Evolutionary conservation across 352 stramenopile genomes (phyloP), one percentile per base, ranked within the genome.

Genomic region (Globisporangium sylvaticum): DNA sequence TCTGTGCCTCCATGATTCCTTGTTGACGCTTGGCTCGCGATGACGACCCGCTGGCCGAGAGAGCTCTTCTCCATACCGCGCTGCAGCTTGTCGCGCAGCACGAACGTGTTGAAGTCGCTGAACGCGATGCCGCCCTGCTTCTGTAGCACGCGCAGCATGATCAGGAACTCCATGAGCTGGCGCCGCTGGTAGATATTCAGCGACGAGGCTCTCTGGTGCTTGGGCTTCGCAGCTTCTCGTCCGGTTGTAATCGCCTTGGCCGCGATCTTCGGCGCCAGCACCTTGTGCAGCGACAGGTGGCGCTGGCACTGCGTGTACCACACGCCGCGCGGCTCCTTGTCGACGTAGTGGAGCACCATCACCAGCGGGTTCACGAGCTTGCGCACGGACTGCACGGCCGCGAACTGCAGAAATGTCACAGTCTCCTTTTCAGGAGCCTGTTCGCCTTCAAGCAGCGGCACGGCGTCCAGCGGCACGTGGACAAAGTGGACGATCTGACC

Each of bases 261-360:
- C 5, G 56, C 58, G 27, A 74, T 53, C 32, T 71, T 66, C 0
- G 76, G 76, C 1, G 69, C 63, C n/a, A 81, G 29, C 52, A 84
- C 72, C 15, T 75, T 68, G 27, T 84, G 77, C 22, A 80, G 68
- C 48, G 74, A 79, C 29, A 84, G 57, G 44, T 81, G 73, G 2
- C 77, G 72, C 58, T 84, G 77, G 31, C 74, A 80, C 52, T 84
- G 74, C 22, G 77, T 81, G 67, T 73, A 84, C 77, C 77, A 84
- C 10, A 76, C 65, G 20, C 77, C 77, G 22, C 74, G 65, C 10
- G 77, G 74, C n/a, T 62, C 44, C 4, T 54, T 61, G 18, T 73
- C 65, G 22, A 78, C 24, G 64, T 84, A 84, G 65, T 84, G 77
- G 65, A 81, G 57, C 58, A 81, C 62, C 72, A 84, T 80, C 34